These are phyloP conservation scores for Gynochthodes officinalis DNA, from an alignment of 257 asterid species.

Conservation along the genomic window DNA sequence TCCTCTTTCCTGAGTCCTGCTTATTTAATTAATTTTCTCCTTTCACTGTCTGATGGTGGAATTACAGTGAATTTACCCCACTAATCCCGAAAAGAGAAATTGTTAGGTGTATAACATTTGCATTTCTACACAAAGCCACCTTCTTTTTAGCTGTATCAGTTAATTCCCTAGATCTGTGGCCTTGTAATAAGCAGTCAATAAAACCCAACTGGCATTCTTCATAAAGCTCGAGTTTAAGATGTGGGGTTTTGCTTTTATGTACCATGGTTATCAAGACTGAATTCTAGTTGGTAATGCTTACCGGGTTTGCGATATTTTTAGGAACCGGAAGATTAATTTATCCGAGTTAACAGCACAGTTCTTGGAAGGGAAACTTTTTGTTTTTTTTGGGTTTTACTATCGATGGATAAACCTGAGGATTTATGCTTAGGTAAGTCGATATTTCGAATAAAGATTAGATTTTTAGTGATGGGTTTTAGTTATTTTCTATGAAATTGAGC, in stretches of 20 bases:
- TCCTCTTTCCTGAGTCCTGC: not conserved
- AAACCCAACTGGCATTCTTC: not conserved
- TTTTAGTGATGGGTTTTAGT: slow-evolving; percentile 4
- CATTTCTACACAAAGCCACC: not conserved
- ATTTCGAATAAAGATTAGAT: slow-evolving; percentile 7
- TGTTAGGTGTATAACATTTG: slow-evolving; percentile 1
- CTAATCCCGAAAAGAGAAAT: slow-evolving; percentile 12
- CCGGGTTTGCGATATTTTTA: not conserved
- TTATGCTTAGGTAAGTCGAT: not conserved
- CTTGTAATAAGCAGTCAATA: not conserved
- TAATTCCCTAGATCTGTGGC: slow-evolving; percentile 11
- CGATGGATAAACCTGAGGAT: not conserved
- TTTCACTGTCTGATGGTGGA: slow-evolving; percentile 1
- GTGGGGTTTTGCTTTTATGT: not conserved
- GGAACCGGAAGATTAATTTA: not conserved
- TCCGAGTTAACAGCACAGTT: not conserved
- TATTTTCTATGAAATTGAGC: not conserved
- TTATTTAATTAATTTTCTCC: not conserved
- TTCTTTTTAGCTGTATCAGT: not conserved
- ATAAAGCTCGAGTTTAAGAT: not conserved
- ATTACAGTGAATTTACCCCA: not conserved
- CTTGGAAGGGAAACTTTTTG: not conserved
- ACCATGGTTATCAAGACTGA: not conserved
- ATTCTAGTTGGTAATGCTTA: not conserved
- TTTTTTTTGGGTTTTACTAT: not conserved